A percentile compares a stretch with the other conserved stretches of the same genome.
These are phyloP conservation scores for Acanthochlamys bracteata DNA, from an alignment of 106 monocot genomes.

Conservation along the genomic window DNA sequence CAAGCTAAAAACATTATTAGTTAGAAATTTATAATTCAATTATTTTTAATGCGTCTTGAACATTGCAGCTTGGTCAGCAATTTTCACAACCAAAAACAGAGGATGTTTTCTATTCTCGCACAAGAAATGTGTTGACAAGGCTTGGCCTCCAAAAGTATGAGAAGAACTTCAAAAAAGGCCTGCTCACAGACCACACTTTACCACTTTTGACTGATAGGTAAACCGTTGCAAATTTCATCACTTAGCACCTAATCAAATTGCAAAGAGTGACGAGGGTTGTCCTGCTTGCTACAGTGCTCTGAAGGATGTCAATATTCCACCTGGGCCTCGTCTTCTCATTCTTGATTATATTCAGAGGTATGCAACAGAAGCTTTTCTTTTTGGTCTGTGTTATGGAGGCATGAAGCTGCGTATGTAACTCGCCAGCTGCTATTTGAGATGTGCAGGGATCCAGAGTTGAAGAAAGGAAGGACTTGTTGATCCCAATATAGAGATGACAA, in stretches of 20 bases:
- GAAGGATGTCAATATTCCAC: conserved; percentile 5
- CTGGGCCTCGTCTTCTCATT: conserved; percentile 9
- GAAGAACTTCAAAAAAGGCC: conserved; percentile 13
- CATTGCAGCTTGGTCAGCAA: conserved; percentile 11
- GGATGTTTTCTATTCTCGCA: conserved; percentile 7
- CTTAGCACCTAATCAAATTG: background rate
- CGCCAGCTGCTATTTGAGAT: background rate
- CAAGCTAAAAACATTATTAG: no score
- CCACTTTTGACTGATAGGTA: conserved; percentile 15
- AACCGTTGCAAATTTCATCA: background rate
- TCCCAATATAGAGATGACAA: background rate
- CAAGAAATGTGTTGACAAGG: conserved; percentile 2
- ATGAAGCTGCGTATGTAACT: background rate
- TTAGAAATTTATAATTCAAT: no score
- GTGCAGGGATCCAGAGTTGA: background rate
- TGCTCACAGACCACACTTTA: conserved; percentile 11
- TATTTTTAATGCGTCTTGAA: no score
- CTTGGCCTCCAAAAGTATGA: conserved; percentile 17
- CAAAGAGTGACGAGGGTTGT: background rate
- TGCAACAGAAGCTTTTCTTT: background rate
- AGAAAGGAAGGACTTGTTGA: background rate
- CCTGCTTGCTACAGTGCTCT: conserved; percentile 1
- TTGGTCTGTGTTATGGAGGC: no score
- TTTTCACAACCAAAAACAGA: conserved; percentile 9
- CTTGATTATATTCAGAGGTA: conserved; percentile 14